These are phyloP conservation scores for Dalbergia oliveri DNA, from an alignment of 306 rosid genomes.

Conservation along the genomic window DNA sequence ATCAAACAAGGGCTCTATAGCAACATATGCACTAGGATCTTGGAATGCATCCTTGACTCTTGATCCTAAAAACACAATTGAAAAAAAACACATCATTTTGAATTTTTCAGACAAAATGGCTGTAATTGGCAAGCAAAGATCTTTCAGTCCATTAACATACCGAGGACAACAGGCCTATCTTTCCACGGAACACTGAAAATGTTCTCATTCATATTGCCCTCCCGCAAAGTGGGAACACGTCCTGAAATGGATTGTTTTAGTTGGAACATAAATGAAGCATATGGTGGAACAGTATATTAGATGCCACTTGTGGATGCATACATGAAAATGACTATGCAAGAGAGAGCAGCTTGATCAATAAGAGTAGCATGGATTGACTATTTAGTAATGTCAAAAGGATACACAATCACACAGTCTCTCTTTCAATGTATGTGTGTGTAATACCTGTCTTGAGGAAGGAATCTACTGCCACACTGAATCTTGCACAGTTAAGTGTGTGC, in stretches of 20 bases:
- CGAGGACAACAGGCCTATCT: conserved; percentile 90
- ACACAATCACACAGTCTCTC: background rate
- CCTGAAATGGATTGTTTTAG: conserved; percentile 60
- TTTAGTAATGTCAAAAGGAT: conserved; percentile 26
- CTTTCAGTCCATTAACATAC: conserved; percentile 54
- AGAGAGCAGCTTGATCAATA: conserved; percentile 31
- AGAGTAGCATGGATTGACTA: conserved; percentile 30
- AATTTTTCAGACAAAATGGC: conserved; percentile 42
- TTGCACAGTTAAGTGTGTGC: conserved; percentile 91
- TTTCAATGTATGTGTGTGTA: background rate
- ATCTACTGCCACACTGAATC: conserved; percentile 91
- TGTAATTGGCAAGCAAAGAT: conserved; percentile 30
- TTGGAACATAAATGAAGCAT: conserved; percentile 37
- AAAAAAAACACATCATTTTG: conserved; percentile 32
- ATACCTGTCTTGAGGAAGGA: conserved; percentile 90
- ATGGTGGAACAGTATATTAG: conserved; percentile 19
- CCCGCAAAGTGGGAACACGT: conserved; percentile 82
- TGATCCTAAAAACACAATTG: conserved; percentile 64
- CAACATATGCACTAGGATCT: conserved; percentile 85
- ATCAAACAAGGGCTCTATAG: conserved; percentile 85
- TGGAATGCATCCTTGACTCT: conserved; percentile 97
- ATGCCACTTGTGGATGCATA: conserved; percentile 19
- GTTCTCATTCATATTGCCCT: conserved; percentile 83
- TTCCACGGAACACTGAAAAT: conserved; percentile 91
- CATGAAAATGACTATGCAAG: conserved; percentile 13